phyloP scores from a whole-genome alignment of 2,329 filamentous ascomycete genomes.

The Calonectria henricotiae region DNA sequence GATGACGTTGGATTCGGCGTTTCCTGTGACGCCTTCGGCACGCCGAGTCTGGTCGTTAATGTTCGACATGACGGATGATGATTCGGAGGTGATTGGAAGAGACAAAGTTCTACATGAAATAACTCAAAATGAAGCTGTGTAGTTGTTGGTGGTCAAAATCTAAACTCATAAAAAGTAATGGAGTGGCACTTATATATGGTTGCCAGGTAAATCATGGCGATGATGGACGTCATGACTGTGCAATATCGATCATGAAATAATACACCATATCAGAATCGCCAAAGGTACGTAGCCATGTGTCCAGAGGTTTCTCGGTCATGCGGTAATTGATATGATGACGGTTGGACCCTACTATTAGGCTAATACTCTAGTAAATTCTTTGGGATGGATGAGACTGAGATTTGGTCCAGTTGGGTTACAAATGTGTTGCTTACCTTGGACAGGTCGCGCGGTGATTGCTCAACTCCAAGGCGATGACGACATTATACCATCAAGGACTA shows the following conservation, averaged over 20 bases:
- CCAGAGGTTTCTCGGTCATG: neutral
- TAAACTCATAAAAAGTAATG: neutral
- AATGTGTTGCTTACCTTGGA: neutral
- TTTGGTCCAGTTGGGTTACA: neutral
- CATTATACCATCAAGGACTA: neutral
- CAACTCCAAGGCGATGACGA: neutral
- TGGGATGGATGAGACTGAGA: neutral
- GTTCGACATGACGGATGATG: neutral
- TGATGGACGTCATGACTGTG: neutral
- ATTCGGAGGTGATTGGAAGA: neutral
- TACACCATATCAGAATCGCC: neutral
- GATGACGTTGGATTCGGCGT: neutral
- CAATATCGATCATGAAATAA: neutral
- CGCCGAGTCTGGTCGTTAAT: neutral
- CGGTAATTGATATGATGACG: neutral
- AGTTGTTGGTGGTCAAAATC: neutral
- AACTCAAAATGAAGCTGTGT: neutral
- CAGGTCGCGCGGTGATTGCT: neutral
- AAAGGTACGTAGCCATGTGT: neutral
- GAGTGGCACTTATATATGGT: neutral
- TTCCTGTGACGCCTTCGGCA: neutral
- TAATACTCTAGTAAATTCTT: neutral
- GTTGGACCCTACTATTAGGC: neutral
- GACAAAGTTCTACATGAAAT: neutral
- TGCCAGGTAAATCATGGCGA: neutral